phyloP scores from a whole-genome alignment of 192 early-diverging fungal genomes.

The Umbelopsis sp. region DNA sequence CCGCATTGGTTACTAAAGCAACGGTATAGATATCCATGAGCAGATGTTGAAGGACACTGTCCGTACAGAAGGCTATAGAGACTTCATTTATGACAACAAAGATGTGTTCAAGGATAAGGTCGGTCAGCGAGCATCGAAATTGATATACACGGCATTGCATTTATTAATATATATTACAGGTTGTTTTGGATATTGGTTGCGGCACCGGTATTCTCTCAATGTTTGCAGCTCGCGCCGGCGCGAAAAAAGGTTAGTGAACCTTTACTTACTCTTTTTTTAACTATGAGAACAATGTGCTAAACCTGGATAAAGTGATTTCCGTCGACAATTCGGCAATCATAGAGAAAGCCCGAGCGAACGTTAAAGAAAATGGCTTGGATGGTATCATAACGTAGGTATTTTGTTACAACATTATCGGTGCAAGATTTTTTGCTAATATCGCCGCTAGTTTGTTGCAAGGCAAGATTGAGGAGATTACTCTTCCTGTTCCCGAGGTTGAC shows the following conservation, averaged over 20 bases:
- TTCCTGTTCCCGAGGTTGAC: constrained; percentile 80
- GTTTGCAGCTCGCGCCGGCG: constrained; percentile 91
- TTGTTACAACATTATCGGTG: not conserved
- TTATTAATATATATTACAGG: not conserved
- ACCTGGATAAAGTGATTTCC: constrained; percentile 45
- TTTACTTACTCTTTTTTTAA: not conserved
- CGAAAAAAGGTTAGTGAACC: constrained; percentile 54
- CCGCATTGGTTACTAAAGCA: too few relatives aligned
- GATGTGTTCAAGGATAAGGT: constrained; percentile 81
- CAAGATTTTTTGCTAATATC: not conserved
- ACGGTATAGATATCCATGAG: constrained; percentile 44
- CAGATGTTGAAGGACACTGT: constrained; percentile 87
- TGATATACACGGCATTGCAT: not conserved
- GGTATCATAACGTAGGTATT: constrained; percentile 48
- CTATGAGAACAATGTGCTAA: not conserved
- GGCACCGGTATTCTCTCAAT: constrained; percentile 92
- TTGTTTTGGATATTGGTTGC: constrained; percentile 88
- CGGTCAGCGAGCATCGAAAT: not conserved
- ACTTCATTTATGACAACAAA: constrained; percentile 85
- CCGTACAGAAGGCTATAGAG: constrained; percentile 79
- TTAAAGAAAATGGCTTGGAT: constrained; percentile 72
- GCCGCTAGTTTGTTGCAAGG: constrained; percentile 65
- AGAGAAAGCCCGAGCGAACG: constrained; percentile 77
- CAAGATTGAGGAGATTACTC: constrained; percentile 75
- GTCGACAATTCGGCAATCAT: constrained; percentile 90